Evolutionary conservation across 108 stramenopile genomes (phyloP).

Genomic region (Nitzschia putrida): DNA sequence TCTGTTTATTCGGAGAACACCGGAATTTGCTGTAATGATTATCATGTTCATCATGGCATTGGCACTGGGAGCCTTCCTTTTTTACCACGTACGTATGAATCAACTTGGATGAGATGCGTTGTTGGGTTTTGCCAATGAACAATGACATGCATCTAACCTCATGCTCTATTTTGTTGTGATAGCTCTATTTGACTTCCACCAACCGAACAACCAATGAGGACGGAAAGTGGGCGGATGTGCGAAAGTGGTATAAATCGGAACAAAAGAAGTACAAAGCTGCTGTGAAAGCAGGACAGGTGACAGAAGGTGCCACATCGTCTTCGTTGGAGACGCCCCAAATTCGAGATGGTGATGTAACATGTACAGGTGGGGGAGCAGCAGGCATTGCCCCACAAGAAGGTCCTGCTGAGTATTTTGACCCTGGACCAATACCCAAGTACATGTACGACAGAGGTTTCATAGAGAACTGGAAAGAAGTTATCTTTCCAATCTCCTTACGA

Average conservation of each 20-base stretch:
- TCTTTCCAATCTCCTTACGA: constrained; percentile 71
- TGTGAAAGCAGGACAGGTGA: constrained; percentile 45
- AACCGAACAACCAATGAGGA: constrained; percentile 89
- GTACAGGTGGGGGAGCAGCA: constrained; percentile 35
- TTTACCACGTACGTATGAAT: constrained; percentile 47
- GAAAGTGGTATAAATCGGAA: constrained; percentile 67
- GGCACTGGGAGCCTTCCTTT: constrained; percentile 56
- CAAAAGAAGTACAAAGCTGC: constrained; percentile 58
- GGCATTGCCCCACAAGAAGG: not conserved
- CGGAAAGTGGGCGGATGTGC: constrained; percentile 77
- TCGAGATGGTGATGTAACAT: constrained; percentile 66
- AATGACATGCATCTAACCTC: not conserved
- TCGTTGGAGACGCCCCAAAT: constrained; percentile 9
- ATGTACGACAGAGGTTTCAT: constrained; percentile 67
- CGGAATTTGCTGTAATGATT: constrained; percentile 34
- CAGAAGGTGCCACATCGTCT: not conserved
- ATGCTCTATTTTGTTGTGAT: not conserved
- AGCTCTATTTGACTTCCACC: constrained; percentile 43
- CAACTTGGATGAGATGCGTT: not conserved
- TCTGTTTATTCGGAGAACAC: constrained; percentile 48
- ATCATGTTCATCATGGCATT: constrained; percentile 67
- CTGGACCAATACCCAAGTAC: constrained; percentile 77
- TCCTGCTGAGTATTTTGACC: constrained; percentile 43
- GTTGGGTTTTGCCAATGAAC: not conserved
- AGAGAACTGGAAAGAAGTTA: constrained; percentile 75